Conservation (phyloP, 495 filamentous ascomycete species). For the Aspergillus heteromorphus region DNA sequence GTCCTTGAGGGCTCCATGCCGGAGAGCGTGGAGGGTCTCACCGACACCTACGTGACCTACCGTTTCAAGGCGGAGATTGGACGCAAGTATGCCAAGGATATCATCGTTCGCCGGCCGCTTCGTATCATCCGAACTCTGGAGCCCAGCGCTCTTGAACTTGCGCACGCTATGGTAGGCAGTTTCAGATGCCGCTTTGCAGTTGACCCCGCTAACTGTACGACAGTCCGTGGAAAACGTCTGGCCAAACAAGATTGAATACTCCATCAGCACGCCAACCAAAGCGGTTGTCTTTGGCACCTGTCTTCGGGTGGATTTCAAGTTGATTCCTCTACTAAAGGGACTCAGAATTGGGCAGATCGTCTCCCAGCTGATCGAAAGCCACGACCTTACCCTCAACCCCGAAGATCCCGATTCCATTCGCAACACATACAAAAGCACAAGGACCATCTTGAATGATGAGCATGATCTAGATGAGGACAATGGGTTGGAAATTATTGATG, state of each 20-base stretch:
- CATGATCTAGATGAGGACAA: constrained; percentile 55
- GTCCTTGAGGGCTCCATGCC: constrained; percentile 67
- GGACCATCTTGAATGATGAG: constrained; percentile 58
- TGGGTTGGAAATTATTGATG: constrained; percentile 62
- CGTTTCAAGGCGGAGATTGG: constrained; percentile 83
- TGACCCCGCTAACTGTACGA: constrained; percentile 8
- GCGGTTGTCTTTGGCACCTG: constrained; percentile 85
- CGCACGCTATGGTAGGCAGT: constrained; percentile 68
- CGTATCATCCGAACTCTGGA: constrained; percentile 84
- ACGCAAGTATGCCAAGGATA: constrained; percentile 73
- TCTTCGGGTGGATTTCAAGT: constrained; percentile 71
- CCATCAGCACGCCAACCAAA: constrained; percentile 80
- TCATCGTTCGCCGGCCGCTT: constrained; percentile 71
- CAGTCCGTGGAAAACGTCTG: constrained; percentile 87
- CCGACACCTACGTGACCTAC: constrained; percentile 76
- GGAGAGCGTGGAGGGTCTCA: constrained; percentile 85
- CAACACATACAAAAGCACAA: constrained; percentile 55
- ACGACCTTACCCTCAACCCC: constrained; percentile 56
- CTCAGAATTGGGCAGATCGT: constrained; percentile 72
- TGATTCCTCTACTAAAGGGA: constrained; percentile 82
- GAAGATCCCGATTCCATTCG: constrained; percentile 46
- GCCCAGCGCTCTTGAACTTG: constrained; percentile 71
- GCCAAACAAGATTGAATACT: constrained; percentile 92
- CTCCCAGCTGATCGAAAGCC: constrained; percentile 69
- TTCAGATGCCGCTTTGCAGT: background rate